Evolutionary conservation across 1,284 basidiomycete genomes (phyloP).

Genomic region (Phellopilus nigrolimitatus): DNA sequence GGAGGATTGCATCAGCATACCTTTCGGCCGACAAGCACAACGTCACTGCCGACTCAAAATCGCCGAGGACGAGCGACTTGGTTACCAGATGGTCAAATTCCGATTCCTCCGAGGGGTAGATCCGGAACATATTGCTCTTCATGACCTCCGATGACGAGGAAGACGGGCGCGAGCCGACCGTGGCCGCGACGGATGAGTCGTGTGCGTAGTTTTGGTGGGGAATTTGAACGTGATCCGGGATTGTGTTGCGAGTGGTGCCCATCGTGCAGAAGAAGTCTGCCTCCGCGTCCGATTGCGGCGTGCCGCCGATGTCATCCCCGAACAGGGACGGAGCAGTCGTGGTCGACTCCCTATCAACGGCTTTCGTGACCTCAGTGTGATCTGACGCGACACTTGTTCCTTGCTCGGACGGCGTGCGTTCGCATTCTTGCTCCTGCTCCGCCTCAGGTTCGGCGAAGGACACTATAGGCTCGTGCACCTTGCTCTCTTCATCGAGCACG

Average conservation of each 20-base stretch:
- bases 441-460: no score
- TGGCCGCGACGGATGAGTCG: conserved; percentile 86
- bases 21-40: no score
- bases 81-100: no score
- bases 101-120: conserved; percentile 86
- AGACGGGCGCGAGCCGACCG: no score
- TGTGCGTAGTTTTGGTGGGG: conserved; percentile 76
- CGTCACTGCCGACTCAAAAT: no score
- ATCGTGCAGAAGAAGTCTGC: conserved; percentile 90
- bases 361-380: conserved; percentile 51
- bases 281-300: conserved; percentile 57
- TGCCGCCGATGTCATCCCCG: conserved; percentile 73
- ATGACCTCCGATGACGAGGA: conserved; percentile 73
- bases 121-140: conserved; percentile 82
- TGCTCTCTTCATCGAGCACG: no score
- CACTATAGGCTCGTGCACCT: no score
- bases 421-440: no score
- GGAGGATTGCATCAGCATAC: conserved; percentile 92
- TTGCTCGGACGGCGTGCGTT: conserved; percentile 70
- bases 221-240: conserved; percentile 56
- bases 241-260: conserved; percentile 46
- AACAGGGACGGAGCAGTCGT: conserved; percentile 82
- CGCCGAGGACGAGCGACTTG: no score
- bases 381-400: conserved; percentile 63
- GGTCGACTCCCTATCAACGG: conserved; percentile 69